A percentile compares a stretch with the other conserved stretches of the same genome.
These are phyloP conservation scores for Sordaria brevicollis DNA, from an alignment of 495 filamentous ascomycete species.

Conservation along the genomic window DNA sequence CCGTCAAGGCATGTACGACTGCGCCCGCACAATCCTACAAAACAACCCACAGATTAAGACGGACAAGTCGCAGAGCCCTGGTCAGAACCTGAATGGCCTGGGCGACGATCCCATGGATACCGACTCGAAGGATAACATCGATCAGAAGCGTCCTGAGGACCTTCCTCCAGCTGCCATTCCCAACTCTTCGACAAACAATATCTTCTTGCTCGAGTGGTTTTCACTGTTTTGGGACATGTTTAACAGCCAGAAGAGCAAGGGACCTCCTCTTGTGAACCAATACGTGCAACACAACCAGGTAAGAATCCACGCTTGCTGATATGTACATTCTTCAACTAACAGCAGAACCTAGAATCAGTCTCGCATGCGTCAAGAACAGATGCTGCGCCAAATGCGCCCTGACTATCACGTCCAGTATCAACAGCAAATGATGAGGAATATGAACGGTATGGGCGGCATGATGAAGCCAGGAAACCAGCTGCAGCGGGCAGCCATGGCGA, in stretches of 20 bases:
- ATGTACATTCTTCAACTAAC: slow-evolving; percentile 6
- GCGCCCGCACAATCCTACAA: slow-evolving; percentile 61
- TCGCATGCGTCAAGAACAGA: slow-evolving; percentile 46
- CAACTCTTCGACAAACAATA: slow-evolving; percentile 54
- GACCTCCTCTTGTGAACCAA: slow-evolving; percentile 45
- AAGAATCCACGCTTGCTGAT: slow-evolving; percentile 22
- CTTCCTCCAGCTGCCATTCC: slow-evolving; percentile 51
- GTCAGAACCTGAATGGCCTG: slow-evolving; percentile 57
- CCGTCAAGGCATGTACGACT: slow-evolving; percentile 67
- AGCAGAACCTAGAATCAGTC: slow-evolving; percentile 46
- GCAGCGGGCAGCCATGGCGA: slow-evolving; percentile 66
- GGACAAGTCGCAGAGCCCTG: slow-evolving; percentile 42
- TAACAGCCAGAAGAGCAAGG: slow-evolving; percentile 58
- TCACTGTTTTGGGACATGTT: slow-evolving; percentile 95
- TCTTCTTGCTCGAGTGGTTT: slow-evolving; percentile 92
- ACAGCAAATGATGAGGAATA: slow-evolving; percentile 46
- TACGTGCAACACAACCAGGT: slow-evolving; percentile 80
- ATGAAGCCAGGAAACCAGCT: slow-evolving; percentile 45
- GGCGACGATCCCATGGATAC: slow-evolving; percentile 75
- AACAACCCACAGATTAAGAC: slow-evolving; percentile 49
- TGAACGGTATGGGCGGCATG: slow-evolving; percentile 40
- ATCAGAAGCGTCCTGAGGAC: slow-evolving; percentile 63
- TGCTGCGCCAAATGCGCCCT: slow-evolving; percentile 8
- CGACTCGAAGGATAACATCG: slow-evolving; percentile 65
- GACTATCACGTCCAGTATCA: slow-evolving; percentile 36